Conservation (phyloP, 192 early-diverging fungal genomes). For the Backusella macrospora region DNA sequence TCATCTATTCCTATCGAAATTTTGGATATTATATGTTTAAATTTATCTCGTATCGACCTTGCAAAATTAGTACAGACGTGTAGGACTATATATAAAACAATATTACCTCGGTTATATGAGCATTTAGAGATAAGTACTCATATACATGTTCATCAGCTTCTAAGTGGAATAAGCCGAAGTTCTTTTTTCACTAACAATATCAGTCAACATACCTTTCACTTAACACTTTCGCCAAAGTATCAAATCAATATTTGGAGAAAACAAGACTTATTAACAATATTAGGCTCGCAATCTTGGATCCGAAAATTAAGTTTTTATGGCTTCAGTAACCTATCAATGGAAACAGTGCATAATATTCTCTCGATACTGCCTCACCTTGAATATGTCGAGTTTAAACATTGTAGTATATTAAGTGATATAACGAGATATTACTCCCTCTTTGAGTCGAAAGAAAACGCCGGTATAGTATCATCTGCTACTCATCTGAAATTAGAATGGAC, state of each 20-base stretch:
- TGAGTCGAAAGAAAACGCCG: neutral
- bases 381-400: slow-evolving; percentile 4
- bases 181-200: neutral
- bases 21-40: slow-evolving; percentile 1
- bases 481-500: neutral
- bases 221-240: neutral
- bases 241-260: neutral
- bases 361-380: neutral
- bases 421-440: neutral
- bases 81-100: neutral
- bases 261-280: neutral
- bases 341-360: neutral
- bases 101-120: neutral
- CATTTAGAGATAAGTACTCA: neutral
- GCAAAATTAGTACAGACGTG: neutral
- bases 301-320: neutral
- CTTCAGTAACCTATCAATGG: neutral
- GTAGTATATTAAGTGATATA: neutral
- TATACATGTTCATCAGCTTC: neutral
- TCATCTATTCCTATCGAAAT: neutral
- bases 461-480: neutral
- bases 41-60: neutral
- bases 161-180: neutral
- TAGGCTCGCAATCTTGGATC: neutral
- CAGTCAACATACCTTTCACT: neutral